phyloP scores from a whole-genome alignment of 352 stramenopile genomes.

The Phytophthora gonapodyides region DNA sequence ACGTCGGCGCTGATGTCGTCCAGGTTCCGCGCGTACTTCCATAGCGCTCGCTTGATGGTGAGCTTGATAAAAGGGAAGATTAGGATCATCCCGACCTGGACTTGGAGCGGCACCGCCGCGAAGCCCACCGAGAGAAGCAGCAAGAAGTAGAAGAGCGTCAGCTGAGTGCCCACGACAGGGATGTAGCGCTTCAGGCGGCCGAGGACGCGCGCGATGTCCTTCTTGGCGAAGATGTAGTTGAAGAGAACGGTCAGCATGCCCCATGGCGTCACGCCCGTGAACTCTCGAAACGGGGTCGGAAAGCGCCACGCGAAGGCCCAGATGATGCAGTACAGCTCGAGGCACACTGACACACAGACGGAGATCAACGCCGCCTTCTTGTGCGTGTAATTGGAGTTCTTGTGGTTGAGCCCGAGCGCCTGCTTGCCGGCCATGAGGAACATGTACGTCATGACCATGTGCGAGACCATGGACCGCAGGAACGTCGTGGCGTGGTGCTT shows the following conservation, averaged over 20 bases:
- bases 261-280: constrained; percentile 10
- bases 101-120: background rate
- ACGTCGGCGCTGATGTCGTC: constrained; percentile 33
- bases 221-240: constrained; percentile 17
- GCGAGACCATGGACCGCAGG: constrained; percentile 12
- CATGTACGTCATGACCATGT: constrained; percentile 11
- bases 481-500: constrained; percentile 5
- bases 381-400: constrained; percentile 18
- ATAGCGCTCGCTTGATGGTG: constrained; percentile 25
- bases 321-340: constrained; percentile 16
- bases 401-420: constrained; percentile 7
- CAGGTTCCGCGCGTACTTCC: constrained; percentile 23
- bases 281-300: constrained; percentile 17
- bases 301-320: constrained; percentile 18
- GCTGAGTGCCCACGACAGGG: constrained; percentile 16
- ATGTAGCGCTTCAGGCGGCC: constrained; percentile 13
- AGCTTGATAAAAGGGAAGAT: constrained; percentile 23
- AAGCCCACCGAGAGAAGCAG: constrained; percentile 22
- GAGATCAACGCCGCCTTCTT: constrained; percentile 3
- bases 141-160: constrained; percentile 25
- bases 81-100: constrained; percentile 20
- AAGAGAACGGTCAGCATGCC: constrained; percentile 7
- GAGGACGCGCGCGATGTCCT: constrained; percentile 1
- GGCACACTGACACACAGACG: constrained; percentile 9
- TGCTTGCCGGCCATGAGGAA: constrained; percentile 15